Evolutionary conservation across 352 stramenopile genomes (phyloP), one percentile per base, ranked within the genome.

Genomic region (Globisporangium takayamanum): DNA sequence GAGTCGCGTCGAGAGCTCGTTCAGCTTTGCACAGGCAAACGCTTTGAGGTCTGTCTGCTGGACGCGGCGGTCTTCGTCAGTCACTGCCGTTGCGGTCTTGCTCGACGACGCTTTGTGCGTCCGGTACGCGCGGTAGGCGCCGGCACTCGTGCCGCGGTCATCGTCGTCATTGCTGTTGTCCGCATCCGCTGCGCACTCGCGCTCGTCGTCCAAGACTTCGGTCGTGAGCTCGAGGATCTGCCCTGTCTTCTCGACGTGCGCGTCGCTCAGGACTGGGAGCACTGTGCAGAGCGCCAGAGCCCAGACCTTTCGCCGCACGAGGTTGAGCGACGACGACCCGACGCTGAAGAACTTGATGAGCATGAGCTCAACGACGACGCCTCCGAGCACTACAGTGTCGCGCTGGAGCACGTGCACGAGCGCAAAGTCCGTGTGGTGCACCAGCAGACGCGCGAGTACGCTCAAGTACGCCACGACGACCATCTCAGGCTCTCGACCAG

Each of bases 321-420:
- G 33, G 0, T 73, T 74, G 62, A 93, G 63, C 16, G 79, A 84
- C 48, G 78, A 78, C 5, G 75, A 76, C 0, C 76, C 76, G 3
- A 91, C 69, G 18, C 68, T 83, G 58, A 89, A 92, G 55, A 88
- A 93, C 59, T 91, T 73, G 48, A 66, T 61, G 12, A 95, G 66
- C 75, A 92, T 80, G 16, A 75, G 53, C 48, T 91, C 75, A 7
- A 90, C 55, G 8, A 88, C 30, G 45, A 70, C 44, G 39, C 55
- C 47, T 1, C 73, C 47, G 36, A 95, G 50, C 26, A 68, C 66
- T 0, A 49, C 50, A 2, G 67, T 42, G 51, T 89, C 71, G 28
- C 64, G 71, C 7, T 63, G 39, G 4, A 92, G 57, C 41, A 89
- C 30, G 12, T 78, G 60, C 18, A 72, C 68, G 30, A 89, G 47